A percentile compares a stretch with the other conserved stretches of the same genome.
These are phyloP conservation scores for Aspergillus cejpii DNA, from an alignment of 2,329 filamentous ascomycete species.

Conservation along the genomic window DNA sequence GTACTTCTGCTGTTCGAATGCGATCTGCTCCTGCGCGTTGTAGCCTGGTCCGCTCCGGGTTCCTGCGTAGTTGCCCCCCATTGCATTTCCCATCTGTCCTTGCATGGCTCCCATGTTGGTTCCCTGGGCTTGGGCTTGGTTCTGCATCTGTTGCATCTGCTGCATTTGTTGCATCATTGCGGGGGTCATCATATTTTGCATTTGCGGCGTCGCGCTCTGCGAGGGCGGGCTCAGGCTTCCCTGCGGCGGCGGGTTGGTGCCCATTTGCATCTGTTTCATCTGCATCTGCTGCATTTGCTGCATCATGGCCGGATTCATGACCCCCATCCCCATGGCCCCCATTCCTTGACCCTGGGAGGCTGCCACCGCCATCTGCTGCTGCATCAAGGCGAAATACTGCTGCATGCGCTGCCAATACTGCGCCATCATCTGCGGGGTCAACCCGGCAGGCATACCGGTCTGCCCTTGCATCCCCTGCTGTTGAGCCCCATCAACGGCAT, in stretches of 20 bases:
- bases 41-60: slow-evolving; percentile 49
- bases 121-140: slow-evolving; percentile 32
- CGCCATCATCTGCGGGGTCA: slow-evolving; percentile 96
- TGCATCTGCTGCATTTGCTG: slow-evolving; percentile 63
- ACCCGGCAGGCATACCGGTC: slow-evolving; percentile 49
- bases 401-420: slow-evolving; percentile 99
- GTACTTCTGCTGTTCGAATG: slow-evolving; percentile 73
- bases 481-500: slow-evolving; percentile 34
- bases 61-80: slow-evolving; percentile 24
- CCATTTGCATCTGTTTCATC: slow-evolving; percentile 49
- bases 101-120: slow-evolving; percentile 28
- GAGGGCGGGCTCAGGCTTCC: slow-evolving; percentile 33
- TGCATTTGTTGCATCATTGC: slow-evolving; percentile 70
- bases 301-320: slow-evolving; percentile 69
- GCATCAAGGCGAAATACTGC: slow-evolving; percentile 92
- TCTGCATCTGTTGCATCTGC: slow-evolving; percentile 55
- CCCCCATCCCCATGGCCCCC: slow-evolving; percentile 52
- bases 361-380: slow-evolving; percentile 69
- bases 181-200: slow-evolving; percentile 58
- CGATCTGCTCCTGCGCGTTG: slow-evolving; percentile 64
- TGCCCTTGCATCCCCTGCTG: slow-evolving; percentile 44
- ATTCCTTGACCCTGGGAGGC: slow-evolving; percentile 39
- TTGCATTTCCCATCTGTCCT: slow-evolving; percentile 26
- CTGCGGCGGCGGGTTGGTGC: slow-evolving; percentile 28
- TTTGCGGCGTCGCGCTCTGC: slow-evolving; percentile 49